phyloP scores from a whole-genome alignment of 2,329 filamentous ascomycete genomes.

The Grosmannia serpens region DNA sequence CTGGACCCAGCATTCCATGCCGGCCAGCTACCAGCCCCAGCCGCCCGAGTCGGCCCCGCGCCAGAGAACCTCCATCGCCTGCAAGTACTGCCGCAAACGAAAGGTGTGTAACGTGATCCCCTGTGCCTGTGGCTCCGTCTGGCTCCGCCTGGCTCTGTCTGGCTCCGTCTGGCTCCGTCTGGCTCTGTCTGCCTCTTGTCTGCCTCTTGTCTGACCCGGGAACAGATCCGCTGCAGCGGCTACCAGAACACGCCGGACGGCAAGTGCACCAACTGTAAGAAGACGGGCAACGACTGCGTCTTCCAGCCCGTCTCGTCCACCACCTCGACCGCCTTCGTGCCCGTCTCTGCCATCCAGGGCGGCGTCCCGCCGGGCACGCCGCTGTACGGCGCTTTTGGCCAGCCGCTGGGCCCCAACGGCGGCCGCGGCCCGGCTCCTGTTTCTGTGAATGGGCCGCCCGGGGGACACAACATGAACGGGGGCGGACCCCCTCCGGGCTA shows the following conservation, averaged over 20 bases:
- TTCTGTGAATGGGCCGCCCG: slow-evolving; percentile 7
- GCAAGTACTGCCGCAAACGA: slow-evolving; percentile 48
- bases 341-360: slow-evolving; percentile 46
- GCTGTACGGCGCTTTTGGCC: slow-evolving; percentile 45
- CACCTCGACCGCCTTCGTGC: slow-evolving; percentile 45
- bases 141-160: background rate
- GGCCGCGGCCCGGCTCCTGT: slow-evolving; percentile 9
- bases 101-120: slow-evolving; percentile 30
- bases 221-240: slow-evolving; percentile 48
- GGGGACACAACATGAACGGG: slow-evolving; percentile 10
- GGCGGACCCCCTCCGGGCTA: slow-evolving; percentile 6
- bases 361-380: slow-evolving; percentile 44
- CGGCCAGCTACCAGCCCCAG: slow-evolving; percentile 21
- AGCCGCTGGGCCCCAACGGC: slow-evolving; percentile 28
- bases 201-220: slow-evolving; percentile 13
- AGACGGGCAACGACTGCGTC: slow-evolving; percentile 50
- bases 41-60: slow-evolving; percentile 40
- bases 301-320: slow-evolving; percentile 46
- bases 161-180: background rate
- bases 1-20: slow-evolving; percentile 10
- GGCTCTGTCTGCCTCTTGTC: background rate
- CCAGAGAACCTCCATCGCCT: slow-evolving; percentile 48
- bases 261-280: slow-evolving; percentile 49
- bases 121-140: slow-evolving; percentile 1
- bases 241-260: slow-evolving; percentile 47